Evolutionary conservation across 148 eudicot genomes (phyloP).

Genomic region (Amaranthus palmeri): DNA sequence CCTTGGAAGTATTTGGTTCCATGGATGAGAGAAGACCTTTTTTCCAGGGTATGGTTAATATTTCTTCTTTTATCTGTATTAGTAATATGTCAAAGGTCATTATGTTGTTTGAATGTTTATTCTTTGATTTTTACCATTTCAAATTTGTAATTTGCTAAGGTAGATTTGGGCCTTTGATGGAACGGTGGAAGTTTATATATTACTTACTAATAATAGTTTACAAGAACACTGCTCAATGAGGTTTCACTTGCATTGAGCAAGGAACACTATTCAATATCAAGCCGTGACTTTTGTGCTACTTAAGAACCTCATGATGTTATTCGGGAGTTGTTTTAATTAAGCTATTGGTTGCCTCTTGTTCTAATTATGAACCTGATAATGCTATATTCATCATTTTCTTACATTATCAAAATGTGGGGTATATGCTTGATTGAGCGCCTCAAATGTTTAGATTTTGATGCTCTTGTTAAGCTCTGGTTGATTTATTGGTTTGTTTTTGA

Average conservation of each 20-base stretch:
- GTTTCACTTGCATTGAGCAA: neutral
- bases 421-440: neutral
- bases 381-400: neutral
- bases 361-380: neutral
- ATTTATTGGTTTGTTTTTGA: constrained; percentile 8
- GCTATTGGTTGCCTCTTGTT: neutral
- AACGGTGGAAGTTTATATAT: neutral
- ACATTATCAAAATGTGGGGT: neutral
- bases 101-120: neutral
- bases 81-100: neutral
- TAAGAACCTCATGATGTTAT: too few relatives aligned
- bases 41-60: constrained; percentile 64
- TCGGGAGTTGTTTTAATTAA: neutral
- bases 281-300: too few relatives aligned
- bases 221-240: neutral
- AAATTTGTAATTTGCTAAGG: neutral
- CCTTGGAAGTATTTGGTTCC: constrained; percentile 99
- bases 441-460: neutral
- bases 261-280: neutral
- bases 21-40: constrained; percentile 97
- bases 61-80: neutral
- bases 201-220: neutral
- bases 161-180: neutral
- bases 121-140: neutral
- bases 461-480: neutral